Evolutionary conservation across 306 rosid species (phyloP).

Genomic region (Acacia melanoxylon): DNA sequence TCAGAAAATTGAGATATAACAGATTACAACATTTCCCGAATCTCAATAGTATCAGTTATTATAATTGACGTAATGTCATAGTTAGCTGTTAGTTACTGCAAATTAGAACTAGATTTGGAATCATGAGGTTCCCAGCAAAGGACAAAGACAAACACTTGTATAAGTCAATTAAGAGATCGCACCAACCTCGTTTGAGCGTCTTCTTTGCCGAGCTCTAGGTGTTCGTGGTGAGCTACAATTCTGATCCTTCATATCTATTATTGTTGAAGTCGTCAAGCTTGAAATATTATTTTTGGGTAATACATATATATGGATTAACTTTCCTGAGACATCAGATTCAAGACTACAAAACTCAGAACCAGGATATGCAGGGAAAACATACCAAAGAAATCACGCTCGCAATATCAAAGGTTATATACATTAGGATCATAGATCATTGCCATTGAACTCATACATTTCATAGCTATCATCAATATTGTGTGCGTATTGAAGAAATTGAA

Average conservation of each 20-base stretch:
- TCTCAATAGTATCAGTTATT: background rate
- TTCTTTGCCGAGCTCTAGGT: conserved; percentile 51
- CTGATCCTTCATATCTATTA: conserved; percentile 48
- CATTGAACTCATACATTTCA: background rate
- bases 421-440: background rate
- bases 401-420: background rate
- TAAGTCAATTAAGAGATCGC: background rate
- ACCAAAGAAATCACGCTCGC: background rate
- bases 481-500: background rate
- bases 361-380: background rate
- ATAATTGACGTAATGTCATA: conserved; percentile 2
- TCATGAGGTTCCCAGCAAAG: background rate
- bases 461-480: background rate
- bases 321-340: conserved; percentile 38
- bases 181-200: conserved; percentile 73
- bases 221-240: conserved; percentile 40
- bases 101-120: background rate
- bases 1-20: background rate
- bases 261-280: conserved; percentile 25
- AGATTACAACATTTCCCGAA: background rate
- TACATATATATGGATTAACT: conserved; percentile 22
- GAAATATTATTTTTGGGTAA: conserved; percentile 6
- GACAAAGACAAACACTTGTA: background rate
- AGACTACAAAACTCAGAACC: background rate
- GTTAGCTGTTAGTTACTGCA: background rate